Evolutionary conservation across 169 alveolate species (phyloP), one percentile per base, ranked within the genome.

Genomic region (Cryptosporidium baileyi): DNA sequence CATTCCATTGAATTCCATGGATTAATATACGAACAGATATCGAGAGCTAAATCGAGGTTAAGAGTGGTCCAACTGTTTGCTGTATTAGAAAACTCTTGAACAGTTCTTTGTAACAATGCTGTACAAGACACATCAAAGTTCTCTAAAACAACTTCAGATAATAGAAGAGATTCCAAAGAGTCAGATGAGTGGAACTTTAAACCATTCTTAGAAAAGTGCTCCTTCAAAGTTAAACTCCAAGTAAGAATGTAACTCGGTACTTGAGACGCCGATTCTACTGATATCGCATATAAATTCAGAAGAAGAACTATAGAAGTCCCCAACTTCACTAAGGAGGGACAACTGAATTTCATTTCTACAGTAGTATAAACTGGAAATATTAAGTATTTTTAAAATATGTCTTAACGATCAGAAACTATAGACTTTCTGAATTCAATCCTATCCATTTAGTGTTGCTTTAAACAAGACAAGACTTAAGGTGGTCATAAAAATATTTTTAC

Each of bases 1-100:
- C 85, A 74, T 17, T 74, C 85, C 85, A 74, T 74, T 32, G 85
- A 74, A 8, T 74, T 74, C 67, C 65, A 74, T 54, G 85, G 85
- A 51, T 74, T 57, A 17, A 74, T 51, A 11, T 38, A 32, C 17
- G 85, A 30, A 38, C 85, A 74, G 28, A 74, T 45, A 8, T 65
- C 81, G 63, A 65, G 34, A 4, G 81, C 81, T 11, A 62, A 65
- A 4, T 65, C 81, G 22, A 65, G 22, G 34, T 51, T 65, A 3
- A 65, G 9, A 32, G 19, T 6, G 6, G 32, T 3, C 17, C 59
- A 65, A 17, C 47, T 60, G 26, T 19, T 26, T 19, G 13, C 30
- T 8, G 40, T 8, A n/a, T 19, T 6, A 11, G 80, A 62, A 17
- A 32, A n/a, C 34, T 65, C 81, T 3, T 13, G 43, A 32, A 65